A percentile compares a stretch with the other conserved stretches of the same genome.
phyloP scores from a whole-genome alignment of 257 asterid species.

The Jacaranda copaia region DNA sequence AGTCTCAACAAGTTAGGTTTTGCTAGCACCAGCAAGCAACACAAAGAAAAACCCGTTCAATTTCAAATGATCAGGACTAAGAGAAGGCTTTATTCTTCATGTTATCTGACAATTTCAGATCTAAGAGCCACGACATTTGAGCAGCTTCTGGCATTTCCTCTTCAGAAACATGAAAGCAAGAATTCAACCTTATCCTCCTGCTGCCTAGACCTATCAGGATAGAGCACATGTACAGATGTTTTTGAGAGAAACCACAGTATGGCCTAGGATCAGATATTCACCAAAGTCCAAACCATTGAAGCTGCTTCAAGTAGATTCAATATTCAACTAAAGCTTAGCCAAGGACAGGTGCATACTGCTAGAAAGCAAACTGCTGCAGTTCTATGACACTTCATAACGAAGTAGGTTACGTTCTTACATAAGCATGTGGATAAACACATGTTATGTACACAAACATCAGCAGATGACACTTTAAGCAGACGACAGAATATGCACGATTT shows the following conservation, averaged over 20 bases:
- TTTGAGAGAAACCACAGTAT: too few species aligned
- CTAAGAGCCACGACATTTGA: not conserved
- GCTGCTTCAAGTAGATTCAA: too few species aligned
- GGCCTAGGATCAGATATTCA: too few species aligned
- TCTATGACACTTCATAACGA: too few species aligned
- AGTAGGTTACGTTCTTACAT: not conserved
- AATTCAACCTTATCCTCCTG: not conserved
- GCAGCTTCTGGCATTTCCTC: not conserved
- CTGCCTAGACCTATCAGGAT: not conserved
- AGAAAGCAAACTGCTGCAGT: too few species aligned
- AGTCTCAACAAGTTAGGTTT: not conserved
- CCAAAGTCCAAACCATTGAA: too few species aligned
- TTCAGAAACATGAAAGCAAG: not conserved
- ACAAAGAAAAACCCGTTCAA: not conserved
- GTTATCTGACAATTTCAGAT: not conserved
- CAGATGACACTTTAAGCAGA: not conserved
- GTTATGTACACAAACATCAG: not conserved
- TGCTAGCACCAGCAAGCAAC: not conserved
- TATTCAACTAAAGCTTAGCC: too few species aligned
- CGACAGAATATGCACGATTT: too few species aligned
- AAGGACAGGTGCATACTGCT: too few species aligned
- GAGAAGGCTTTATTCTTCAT: not conserved
- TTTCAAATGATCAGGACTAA: not conserved
- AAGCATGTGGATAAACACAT: not conserved
- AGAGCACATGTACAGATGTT: not conserved